Percentiles rank a stretch among this genome's conserved stretches.
phyloP scores from a whole-genome alignment of 768 basidiomycete species.

The Dacryopinax primogenitus region DNA sequence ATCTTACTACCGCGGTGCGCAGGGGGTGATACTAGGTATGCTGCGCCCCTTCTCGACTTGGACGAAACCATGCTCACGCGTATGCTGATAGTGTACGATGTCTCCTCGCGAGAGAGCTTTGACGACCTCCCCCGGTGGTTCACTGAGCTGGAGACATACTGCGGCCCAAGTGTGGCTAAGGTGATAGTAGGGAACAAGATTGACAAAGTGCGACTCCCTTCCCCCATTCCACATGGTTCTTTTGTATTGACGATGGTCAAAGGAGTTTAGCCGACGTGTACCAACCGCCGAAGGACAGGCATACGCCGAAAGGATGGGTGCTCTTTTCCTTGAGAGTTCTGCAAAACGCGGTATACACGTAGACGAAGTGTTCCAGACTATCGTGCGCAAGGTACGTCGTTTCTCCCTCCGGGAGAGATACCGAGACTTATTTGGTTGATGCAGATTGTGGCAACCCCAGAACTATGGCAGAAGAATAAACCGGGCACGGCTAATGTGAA shows the following conservation, averaged over 20 bases:
- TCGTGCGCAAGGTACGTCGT: constrained; percentile 59
- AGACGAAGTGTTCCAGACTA: constrained; percentile 56
- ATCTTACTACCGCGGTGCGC: constrained; percentile 70
- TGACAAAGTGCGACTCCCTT: constrained; percentile 50
- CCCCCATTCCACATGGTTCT: not conserved
- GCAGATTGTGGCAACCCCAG: constrained; percentile 57
- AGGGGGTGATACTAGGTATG: constrained; percentile 35
- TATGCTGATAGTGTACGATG: constrained; percentile 71
- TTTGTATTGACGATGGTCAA: not conserved
- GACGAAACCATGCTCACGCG: not conserved
- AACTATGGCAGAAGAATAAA: constrained; percentile 41
- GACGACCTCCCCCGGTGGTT: constrained; percentile 88
- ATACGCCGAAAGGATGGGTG: constrained; percentile 71
- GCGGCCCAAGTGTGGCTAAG: constrained; percentile 72
- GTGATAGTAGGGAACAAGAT: constrained; percentile 80
- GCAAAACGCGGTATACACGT: constrained; percentile 87
- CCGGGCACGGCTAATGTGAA: constrained; percentile 13
- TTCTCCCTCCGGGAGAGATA: not conserved
- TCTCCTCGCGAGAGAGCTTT: constrained; percentile 82
- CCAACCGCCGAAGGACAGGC: constrained; percentile 58
- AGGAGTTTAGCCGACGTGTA: constrained; percentile 89
- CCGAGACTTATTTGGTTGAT: not conserved
- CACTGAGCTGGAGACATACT: constrained; percentile 80
- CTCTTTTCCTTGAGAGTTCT: constrained; percentile 80
- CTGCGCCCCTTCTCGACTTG: not conserved